Evolutionary conservation across 176 grass and related monocot genomes (phyloP).

Genomic region (Hordeum marinum): DNA sequence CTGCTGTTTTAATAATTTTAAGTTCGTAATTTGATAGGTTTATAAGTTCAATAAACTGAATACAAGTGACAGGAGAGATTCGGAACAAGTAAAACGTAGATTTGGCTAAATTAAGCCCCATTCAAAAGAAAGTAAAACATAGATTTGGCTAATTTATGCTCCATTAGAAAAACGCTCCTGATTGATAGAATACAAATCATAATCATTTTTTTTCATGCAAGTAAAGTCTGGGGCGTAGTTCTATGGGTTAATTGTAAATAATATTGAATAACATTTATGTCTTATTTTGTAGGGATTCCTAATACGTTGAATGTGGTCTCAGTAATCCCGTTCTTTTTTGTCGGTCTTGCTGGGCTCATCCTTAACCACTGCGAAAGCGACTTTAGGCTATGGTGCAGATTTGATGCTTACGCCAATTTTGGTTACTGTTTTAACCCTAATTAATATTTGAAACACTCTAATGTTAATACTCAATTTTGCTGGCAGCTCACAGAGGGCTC

Average conservation of each 20-base stretch:
- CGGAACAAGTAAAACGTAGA: background rate
- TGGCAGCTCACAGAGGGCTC: slow-evolving; percentile 62
- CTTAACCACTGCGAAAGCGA: slow-evolving; percentile 58
- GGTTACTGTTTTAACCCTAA: background rate
- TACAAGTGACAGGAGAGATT: too few relatives aligned
- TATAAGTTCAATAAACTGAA: too few relatives aligned
- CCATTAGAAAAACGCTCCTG: too few relatives aligned
- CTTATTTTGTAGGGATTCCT: slow-evolving; percentile 57
- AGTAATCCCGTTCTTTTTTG: slow-evolving; percentile 78
- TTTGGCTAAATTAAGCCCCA: too few relatives aligned
- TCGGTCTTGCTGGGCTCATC: slow-evolving; percentile 52
- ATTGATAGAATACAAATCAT: background rate
- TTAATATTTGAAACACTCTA: background rate
- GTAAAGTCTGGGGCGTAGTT: background rate
- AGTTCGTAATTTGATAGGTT: too few relatives aligned
- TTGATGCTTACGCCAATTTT: background rate
- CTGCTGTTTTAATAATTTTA: background rate
- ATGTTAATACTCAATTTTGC: background rate
- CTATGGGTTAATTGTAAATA: background rate
- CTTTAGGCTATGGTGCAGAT: slow-evolving; percentile 57
- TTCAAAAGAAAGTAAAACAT: too few relatives aligned
- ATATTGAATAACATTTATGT: background rate
- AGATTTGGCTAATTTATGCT: too few relatives aligned
- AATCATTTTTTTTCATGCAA: too few relatives aligned
- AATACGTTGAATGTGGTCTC: slow-evolving; percentile 90